A percentile compares a stretch with the other conserved stretches of the same genome.
These are phyloP conservation scores for Fomes fomentarius DNA, from an alignment of 1,284 basidiomycete genomes.

Conservation along the genomic window DNA sequence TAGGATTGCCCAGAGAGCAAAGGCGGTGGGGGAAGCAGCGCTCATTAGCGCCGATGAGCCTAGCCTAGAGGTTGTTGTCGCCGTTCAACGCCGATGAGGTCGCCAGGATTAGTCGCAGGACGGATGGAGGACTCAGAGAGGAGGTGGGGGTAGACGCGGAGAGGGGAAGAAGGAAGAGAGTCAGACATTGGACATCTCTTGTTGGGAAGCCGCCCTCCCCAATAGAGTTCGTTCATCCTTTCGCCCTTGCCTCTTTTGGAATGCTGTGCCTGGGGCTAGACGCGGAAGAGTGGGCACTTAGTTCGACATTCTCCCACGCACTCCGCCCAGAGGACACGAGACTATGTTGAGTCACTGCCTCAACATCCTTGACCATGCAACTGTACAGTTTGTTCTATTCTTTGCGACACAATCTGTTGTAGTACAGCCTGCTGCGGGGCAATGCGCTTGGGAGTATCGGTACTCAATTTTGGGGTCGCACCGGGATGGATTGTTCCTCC, in stretches of 20 bases:
- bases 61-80: slow-evolving; percentile 10
- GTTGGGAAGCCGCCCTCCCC: not conserved
- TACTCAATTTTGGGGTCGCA: too few species aligned
- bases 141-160: not conserved
- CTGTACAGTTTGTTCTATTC: not conserved
- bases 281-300: not conserved
- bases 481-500: too few species aligned
- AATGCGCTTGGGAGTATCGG: too few species aligned
- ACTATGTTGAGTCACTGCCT: too few species aligned
- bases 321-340: too few species aligned
- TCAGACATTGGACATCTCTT: not conserved
- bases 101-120: too few species aligned
- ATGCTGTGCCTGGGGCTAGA: slow-evolving; percentile 2
- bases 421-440: too few species aligned
- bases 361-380: too few species aligned
- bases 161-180: not conserved
- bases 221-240: not conserved
- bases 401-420: not conserved
- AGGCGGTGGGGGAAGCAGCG: slow-evolving; percentile 68
- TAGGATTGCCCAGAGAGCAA: slow-evolving; percentile 71
- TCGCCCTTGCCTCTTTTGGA: not conserved
- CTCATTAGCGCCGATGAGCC: slow-evolving; percentile 55
- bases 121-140: not conserved
- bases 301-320: not conserved
- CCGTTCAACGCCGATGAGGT: too few species aligned